phyloP scores from a whole-genome alignment of 176 grass and related monocot species.

The Raddia distichophylla region DNA sequence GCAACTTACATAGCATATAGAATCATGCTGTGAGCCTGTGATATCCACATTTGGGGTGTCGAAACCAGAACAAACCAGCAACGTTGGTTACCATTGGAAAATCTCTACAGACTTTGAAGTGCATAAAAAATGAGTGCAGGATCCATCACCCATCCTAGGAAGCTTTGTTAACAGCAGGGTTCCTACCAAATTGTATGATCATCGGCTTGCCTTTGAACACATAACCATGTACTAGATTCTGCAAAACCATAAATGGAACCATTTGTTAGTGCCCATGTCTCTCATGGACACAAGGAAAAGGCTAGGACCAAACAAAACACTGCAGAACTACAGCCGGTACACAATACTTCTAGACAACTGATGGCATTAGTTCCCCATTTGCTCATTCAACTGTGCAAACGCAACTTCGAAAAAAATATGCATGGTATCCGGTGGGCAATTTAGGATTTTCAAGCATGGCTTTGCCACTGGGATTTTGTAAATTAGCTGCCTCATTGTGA shows the following conservation, averaged over 20 bases:
- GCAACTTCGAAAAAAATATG: neutral
- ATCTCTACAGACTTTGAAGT: neutral
- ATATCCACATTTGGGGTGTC: neutral
- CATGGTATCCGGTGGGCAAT: neutral
- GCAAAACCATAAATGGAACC: constrained; percentile 45
- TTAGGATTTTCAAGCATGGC: neutral
- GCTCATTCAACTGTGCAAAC: neutral
- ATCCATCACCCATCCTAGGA: constrained; percentile 22
- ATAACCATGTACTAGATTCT: constrained; percentile 88
- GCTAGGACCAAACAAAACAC: neutral
- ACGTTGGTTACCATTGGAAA: neutral
- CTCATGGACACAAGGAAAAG: neutral
- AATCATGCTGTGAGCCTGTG: neutral
- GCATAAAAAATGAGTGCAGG: no score
- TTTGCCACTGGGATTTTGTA: neutral
- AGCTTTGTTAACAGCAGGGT: constrained; percentile 68
- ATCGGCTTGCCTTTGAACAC: constrained; percentile 91
- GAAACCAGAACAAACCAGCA: neutral
- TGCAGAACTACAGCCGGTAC: neutral
- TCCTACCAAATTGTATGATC: constrained; percentile 94
- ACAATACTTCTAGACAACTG: constrained; percentile 10
- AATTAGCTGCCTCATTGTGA: neutral
- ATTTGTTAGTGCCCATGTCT: neutral
- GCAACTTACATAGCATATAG: neutral
- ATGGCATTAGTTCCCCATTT: neutral